Evolutionary conservation across 257 asterid species (phyloP), one percentile per base, ranked within the genome.

Genomic region (Gentiana straminea): DNA sequence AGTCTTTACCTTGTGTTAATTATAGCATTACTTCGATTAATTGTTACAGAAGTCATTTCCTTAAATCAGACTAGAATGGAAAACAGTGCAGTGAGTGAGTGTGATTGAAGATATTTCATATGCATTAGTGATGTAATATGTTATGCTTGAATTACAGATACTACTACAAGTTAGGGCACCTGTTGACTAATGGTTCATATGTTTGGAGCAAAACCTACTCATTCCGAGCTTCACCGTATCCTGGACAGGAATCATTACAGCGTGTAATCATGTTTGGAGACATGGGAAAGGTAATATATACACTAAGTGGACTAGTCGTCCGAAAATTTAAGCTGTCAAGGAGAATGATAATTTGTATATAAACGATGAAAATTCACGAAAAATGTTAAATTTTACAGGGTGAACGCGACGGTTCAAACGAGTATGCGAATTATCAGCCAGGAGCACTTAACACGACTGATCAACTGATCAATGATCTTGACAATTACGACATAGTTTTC

Each of bases 401-500:
- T 1, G 97, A 89, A 73, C 85, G 97, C 33, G 97, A 89, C 73
- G 95, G 95, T 36, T 83, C 97, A 38, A 89, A 81, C 64, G 97
- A 86, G 76, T 86, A 83, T 36, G 75, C 75, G 62, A 69, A 79
- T 64, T 89, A 89, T 68, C 94, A 86, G 70, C 95, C 92, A 1
- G 97, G 95, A 34, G 63, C 95, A 32, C 68, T 86, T 46, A 79
- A 83, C 60, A 89, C 97, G 32, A 89, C 95, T 0, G 95, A 86
- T 65, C 94, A 79, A 64, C 72, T 86, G 71, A 71, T 86, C 60
- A 67, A 66, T 13, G 95, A 89, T 62, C 77, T 86, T 32, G 61
- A 70, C n/a, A 70, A 79, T 60, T 57, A 72, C 36, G 81, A 79
- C 57, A 67, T 75, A 46, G 81, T 72, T 56, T 75, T 79, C 68